Percentiles rank a stretch among this genome's conserved stretches.
These are phyloP conservation scores for Rhytidiadelphus loreus DNA, from an alignment of 225 moss, liverwort and hornwort species.

Conservation along the genomic window DNA sequence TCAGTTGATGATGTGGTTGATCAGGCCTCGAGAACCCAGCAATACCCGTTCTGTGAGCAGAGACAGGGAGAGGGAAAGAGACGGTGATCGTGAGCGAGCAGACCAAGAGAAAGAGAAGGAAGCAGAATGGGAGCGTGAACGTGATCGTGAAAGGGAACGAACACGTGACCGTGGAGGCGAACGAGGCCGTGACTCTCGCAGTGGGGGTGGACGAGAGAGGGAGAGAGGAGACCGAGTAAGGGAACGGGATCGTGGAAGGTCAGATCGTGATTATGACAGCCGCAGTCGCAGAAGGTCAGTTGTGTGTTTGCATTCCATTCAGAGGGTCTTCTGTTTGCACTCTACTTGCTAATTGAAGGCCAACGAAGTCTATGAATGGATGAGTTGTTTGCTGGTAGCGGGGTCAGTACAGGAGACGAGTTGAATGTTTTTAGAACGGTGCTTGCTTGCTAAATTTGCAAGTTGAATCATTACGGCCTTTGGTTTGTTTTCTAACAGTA, in stretches of 20 bases:
- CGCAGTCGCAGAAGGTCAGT: slow-evolving; percentile 59
- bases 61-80: slow-evolving; percentile 75
- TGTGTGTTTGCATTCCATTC: neutral
- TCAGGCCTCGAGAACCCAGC: slow-evolving; percentile 61
- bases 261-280: slow-evolving; percentile 61
- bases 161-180: slow-evolving; percentile 35
- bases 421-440: neutral
- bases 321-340: neutral
- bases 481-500: neutral
- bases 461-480: neutral
- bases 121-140: slow-evolving; percentile 46
- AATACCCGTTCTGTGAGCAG: slow-evolving; percentile 41
- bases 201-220: slow-evolving; percentile 42
- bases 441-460: neutral
- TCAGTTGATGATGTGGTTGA: neutral
- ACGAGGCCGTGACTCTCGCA: slow-evolving; percentile 53
- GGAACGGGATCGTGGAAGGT: slow-evolving; percentile 58
- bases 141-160: slow-evolving; percentile 57
- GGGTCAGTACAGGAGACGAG: neutral
- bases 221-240: slow-evolving; percentile 53
- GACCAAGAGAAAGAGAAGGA: slow-evolving; percentile 39
- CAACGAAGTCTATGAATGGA: neutral
- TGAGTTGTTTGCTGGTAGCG: neutral
- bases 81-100: slow-evolving; percentile 35
- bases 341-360: neutral